phyloP scores from a whole-genome alignment of 2,329 filamentous ascomycete genomes.

The Talaromyces piceae region DNA sequence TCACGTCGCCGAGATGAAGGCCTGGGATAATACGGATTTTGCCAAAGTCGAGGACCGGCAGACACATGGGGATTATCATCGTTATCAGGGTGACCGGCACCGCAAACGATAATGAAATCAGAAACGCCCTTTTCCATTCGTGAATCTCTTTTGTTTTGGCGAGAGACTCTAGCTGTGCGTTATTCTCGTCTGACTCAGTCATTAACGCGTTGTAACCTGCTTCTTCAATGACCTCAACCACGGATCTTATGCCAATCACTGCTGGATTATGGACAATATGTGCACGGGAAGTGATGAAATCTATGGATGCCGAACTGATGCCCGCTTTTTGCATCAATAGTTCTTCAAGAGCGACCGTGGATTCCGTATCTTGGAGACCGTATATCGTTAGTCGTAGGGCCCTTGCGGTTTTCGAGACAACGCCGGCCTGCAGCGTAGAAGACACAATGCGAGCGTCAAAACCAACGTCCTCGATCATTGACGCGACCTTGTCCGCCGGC shows the following conservation, averaged over 20 bases:
- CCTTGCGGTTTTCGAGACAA: conserved; percentile 49
- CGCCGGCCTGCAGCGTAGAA: conserved; percentile 55
- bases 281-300: conserved; percentile 64
- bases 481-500: conserved; percentile 63
- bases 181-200: conserved; percentile 88
- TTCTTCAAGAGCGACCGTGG: conserved; percentile 66
- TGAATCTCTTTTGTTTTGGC: conserved; percentile 95
- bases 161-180: conserved; percentile 89
- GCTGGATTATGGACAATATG: conserved; percentile 65
- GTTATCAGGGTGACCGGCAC: conserved; percentile 84
- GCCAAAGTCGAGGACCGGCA: conserved; percentile 71
- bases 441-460: conserved; percentile 82
- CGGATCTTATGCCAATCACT: conserved; percentile 66
- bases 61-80: conserved; percentile 88
- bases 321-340: conserved; percentile 60
- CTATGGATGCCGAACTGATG: conserved; percentile 65
- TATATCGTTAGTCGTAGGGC: conserved; percentile 76
- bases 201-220: conserved; percentile 82
- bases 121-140: conserved; percentile 81
- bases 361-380: conserved; percentile 63
- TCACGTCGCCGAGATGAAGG: conserved; percentile 77
- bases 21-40: conserved; percentile 59
- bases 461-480: conserved; percentile 80
- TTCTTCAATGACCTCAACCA: conserved; percentile 77
- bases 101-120: conserved; percentile 69